Evolutionary conservation across 139 green algal species (phyloP).

Genomic region (Asterochloris sp.): DNA sequence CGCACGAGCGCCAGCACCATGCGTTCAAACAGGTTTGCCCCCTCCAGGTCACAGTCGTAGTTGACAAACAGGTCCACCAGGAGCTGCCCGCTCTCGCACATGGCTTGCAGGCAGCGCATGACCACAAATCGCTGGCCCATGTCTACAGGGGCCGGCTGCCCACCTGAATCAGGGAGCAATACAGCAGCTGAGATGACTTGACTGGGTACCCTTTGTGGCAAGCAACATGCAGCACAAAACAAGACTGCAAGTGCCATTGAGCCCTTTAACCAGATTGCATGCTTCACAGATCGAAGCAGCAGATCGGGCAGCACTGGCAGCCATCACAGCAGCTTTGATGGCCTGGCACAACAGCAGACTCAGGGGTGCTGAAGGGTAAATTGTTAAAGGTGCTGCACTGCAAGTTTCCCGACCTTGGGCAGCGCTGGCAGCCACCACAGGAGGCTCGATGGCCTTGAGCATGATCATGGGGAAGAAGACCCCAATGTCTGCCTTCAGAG

Average conservation of each 20-base stretch:
- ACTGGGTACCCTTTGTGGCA: too few species aligned
- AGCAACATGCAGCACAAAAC: too few species aligned
- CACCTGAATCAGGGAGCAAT: too few species aligned
- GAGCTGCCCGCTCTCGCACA: slow-evolving; percentile 85
- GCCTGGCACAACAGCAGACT: too few species aligned
- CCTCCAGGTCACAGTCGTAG: slow-evolving; percentile 94
- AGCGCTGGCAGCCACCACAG: slow-evolving; percentile 1
- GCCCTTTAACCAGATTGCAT: too few species aligned
- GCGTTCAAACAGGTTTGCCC: slow-evolving; percentile 87
- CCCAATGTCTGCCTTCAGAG: slow-evolving; percentile 91
- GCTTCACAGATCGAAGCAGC: neutral
- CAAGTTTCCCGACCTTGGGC: neutral
- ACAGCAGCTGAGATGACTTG: too few species aligned
- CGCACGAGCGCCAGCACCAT: slow-evolving; percentile 79
- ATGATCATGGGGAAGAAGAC: slow-evolving; percentile 99
- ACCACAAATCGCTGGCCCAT: slow-evolving; percentile 47
- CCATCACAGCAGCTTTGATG: too few species aligned
- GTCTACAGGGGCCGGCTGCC: slow-evolving; percentile 22
- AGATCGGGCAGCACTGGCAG: too few species aligned
- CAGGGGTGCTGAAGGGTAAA: neutral
- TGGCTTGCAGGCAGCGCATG: slow-evolving; percentile 64
- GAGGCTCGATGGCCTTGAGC: slow-evolving; percentile 79
- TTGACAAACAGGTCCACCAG: slow-evolving; percentile 97
- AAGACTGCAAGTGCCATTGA: too few species aligned
- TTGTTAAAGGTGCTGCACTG: neutral